phyloP scores from a whole-genome alignment of 148 eudicot genomes.

The Dysphania ambrosioides region DNA sequence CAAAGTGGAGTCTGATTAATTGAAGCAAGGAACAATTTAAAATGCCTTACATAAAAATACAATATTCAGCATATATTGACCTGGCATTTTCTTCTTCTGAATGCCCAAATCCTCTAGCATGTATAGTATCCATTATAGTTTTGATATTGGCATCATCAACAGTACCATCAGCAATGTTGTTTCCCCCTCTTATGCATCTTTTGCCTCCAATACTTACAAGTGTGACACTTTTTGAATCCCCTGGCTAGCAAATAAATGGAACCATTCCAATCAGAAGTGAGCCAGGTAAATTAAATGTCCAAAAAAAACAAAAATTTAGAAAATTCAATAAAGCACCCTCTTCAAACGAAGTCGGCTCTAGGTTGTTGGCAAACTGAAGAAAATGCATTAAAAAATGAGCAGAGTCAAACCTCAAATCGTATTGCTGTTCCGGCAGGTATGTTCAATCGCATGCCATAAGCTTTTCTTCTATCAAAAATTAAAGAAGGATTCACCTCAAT shows the following conservation, averaged over 20 bases:
- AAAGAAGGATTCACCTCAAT: constrained; percentile 79
- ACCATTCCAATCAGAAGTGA: not conserved
- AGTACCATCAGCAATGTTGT: constrained; percentile 65
- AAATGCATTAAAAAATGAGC: not conserved
- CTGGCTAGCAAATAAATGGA: constrained; percentile 60
- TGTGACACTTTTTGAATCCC: constrained; percentile 79
- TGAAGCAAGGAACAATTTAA: not conserved
- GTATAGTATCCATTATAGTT: constrained; percentile 50
- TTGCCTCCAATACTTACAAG: constrained; percentile 85
- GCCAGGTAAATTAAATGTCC: not conserved
- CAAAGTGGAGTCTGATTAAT: not conserved
- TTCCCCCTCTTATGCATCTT: constrained; percentile 77
- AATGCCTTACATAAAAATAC: constrained; percentile 10
- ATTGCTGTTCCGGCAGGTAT: constrained; percentile 89
- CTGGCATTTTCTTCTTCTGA: constrained; percentile 61
- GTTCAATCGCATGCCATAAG: constrained; percentile 93
- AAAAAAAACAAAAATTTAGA: not conserved
- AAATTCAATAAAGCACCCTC: not conserved
- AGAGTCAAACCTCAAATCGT: constrained; percentile 72
- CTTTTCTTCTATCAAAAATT: constrained; percentile 73
- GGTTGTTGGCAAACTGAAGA: not conserved
- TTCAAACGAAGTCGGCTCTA: not conserved
- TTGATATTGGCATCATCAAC: constrained; percentile 52
- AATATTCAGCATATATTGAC: constrained; percentile 34
- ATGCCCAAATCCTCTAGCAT: constrained; percentile 47